Conservation (phyloP, 2,329 filamentous ascomycete genomes). For the Paecilomyces sp. region DNA sequence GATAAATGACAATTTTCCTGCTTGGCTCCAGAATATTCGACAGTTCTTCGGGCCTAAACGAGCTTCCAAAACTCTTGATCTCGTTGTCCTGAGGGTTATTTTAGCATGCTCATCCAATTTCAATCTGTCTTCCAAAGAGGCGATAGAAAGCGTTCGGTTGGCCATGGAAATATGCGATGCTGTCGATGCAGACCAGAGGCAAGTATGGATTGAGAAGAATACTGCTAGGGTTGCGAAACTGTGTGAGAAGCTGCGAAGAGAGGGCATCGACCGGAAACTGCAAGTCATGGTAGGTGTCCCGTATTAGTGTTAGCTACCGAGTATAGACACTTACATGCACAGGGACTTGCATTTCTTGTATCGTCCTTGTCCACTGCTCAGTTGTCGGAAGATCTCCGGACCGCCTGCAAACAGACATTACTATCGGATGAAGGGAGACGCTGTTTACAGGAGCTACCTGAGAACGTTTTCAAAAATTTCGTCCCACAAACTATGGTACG, state of each 20-base stretch:
- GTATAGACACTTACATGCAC: not conserved
- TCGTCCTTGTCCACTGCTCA: constrained; percentile 16
- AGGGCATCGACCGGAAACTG: constrained; percentile 19
- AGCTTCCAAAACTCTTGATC: constrained; percentile 32
- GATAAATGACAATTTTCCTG: constrained; percentile 9
- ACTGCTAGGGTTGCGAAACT: constrained; percentile 28
- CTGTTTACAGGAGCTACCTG: constrained; percentile 15
- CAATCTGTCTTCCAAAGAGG: constrained; percentile 18
- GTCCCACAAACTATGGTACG: constrained; percentile 34
- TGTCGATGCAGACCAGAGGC: constrained; percentile 24
- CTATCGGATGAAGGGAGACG: constrained; percentile 16
- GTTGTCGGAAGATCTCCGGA: constrained; percentile 19
- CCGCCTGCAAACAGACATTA: constrained; percentile 16
- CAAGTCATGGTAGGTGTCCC: constrained; percentile 26
- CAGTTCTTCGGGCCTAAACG: constrained; percentile 34
- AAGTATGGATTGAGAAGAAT: constrained; percentile 26
- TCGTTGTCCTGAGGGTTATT: constrained; percentile 33
- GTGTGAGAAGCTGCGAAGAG: constrained; percentile 27
- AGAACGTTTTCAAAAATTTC: constrained; percentile 16
- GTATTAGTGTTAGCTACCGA: not conserved
- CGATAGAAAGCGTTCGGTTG: constrained; percentile 27
- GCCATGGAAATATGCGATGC: constrained; percentile 28
- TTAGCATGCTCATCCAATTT: constrained; percentile 33
- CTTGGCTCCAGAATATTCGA: constrained; percentile 28
- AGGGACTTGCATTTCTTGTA: constrained; percentile 26